phyloP scores from a whole-genome alignment of 352 stramenopile genomes.

The Pythium brachiatum region DNA sequence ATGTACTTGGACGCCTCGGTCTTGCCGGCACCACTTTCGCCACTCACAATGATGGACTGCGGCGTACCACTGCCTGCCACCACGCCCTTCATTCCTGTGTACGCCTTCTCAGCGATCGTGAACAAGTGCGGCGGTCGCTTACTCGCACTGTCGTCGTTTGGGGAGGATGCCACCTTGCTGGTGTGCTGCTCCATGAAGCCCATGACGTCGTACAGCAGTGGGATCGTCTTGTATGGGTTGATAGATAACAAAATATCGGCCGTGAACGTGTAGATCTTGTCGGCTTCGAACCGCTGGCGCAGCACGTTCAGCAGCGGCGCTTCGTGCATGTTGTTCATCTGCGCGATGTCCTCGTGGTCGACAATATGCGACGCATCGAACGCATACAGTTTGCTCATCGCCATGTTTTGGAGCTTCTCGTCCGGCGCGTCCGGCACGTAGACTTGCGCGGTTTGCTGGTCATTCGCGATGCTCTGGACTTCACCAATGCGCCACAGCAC shows the following conservation, averaged over 20 bases:
- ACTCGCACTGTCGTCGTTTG: constrained; percentile 25
- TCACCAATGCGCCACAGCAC: constrained; percentile 81
- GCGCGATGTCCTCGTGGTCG: constrained; percentile 80
- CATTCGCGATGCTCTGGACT: constrained; percentile 45
- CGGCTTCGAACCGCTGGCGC: constrained; percentile 69
- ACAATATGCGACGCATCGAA: constrained; percentile 85
- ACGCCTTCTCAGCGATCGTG: constrained; percentile 78
- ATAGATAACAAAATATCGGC: constrained; percentile 82
- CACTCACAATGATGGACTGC: constrained; percentile 94
- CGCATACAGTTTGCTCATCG: constrained; percentile 56
- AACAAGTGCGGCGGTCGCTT: constrained; percentile 70
- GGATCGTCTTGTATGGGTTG: constrained; percentile 86
- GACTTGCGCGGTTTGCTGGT: constrained; percentile 51
- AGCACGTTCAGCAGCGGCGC: constrained; percentile 78
- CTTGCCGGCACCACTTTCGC: constrained; percentile 92
- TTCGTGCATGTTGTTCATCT: constrained; percentile 91
- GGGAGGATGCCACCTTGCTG: constrained; percentile 13
- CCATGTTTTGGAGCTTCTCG: constrained; percentile 55
- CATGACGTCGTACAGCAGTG: constrained; percentile 76
- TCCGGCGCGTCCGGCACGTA: constrained; percentile 59
- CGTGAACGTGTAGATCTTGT: constrained; percentile 88
- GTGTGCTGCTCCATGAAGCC: constrained; percentile 63
- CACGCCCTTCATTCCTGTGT: constrained; percentile 63
- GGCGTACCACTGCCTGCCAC: constrained; percentile 52
- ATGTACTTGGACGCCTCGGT: constrained; percentile 95